These are phyloP conservation scores for Aspergillus taichungensis DNA, from an alignment of 495 filamentous ascomycete genomes.

Conservation along the genomic window DNA sequence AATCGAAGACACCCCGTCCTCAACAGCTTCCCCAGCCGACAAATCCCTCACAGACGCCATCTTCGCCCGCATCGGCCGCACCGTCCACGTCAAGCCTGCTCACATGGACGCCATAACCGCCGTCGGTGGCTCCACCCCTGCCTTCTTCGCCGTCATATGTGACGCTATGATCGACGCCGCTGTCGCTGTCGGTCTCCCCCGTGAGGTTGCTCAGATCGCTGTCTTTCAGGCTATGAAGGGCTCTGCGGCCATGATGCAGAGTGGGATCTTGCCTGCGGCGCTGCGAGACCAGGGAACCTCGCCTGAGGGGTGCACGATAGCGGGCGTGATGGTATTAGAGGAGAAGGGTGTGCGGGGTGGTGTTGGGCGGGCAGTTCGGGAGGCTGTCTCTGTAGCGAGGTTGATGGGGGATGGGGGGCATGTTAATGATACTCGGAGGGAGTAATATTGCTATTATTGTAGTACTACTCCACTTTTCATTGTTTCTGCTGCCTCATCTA, in stretches of 20 bases:
- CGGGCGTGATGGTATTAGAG: slow-evolving; percentile 36
- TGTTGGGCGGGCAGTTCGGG: slow-evolving; percentile 30
- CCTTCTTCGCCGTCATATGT: slow-evolving; percentile 35
- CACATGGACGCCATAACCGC: slow-evolving; percentile 34
- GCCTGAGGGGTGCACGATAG: slow-evolving; percentile 38
- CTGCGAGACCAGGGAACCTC: slow-evolving; percentile 34
- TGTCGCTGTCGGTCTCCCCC: slow-evolving; percentile 34
- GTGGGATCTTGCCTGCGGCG: slow-evolving; percentile 29
- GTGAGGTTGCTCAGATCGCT: slow-evolving; percentile 31
- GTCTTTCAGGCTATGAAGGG: slow-evolving; percentile 33
- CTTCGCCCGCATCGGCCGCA: slow-evolving; percentile 29
- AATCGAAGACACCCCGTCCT: slow-evolving; percentile 23
- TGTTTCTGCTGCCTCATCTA: no score
- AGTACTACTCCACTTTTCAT: no score
- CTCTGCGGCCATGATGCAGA: slow-evolving; percentile 29
- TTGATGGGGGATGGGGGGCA: slow-evolving; percentile 26
- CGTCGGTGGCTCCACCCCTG: slow-evolving; percentile 31
- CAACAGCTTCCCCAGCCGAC: slow-evolving; percentile 8
- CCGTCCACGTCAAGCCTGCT: slow-evolving; percentile 19
- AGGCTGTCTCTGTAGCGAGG: slow-evolving; percentile 33
- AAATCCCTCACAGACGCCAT: slow-evolving; percentile 24
- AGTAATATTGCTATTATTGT: no score
- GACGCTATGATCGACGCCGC: slow-evolving; percentile 37
- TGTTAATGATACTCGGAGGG: slow-evolving; percentile 29
- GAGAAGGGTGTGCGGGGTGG: slow-evolving; percentile 31